Percentiles rank a stretch among this genome's conserved stretches.
These are phyloP conservation scores for Linum lewisii DNA, from an alignment of 345 rosid genomes.

Conservation along the genomic window DNA sequence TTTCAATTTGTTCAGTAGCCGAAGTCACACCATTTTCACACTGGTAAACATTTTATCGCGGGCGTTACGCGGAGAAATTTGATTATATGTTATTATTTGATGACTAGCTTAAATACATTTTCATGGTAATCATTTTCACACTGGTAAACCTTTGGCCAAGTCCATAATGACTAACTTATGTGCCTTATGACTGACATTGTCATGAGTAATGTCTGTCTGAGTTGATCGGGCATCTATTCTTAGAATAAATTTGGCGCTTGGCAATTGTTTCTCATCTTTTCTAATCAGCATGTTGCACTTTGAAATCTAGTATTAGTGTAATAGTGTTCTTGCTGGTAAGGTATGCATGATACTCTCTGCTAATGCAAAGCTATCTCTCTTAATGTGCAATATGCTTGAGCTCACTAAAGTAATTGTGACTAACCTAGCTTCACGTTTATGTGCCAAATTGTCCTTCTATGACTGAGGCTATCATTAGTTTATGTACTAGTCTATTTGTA, in stretches of 20 bases:
- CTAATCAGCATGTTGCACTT: neutral
- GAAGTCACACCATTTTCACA: conserved; percentile 98
- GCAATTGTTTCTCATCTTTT: neutral
- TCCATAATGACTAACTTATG: neutral
- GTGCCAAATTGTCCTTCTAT: neutral
- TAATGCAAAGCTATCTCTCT: neutral
- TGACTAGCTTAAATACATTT: no score
- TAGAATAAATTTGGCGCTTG: neutral
- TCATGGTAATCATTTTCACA: no score
- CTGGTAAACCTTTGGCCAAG: neutral
- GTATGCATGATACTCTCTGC: neutral
- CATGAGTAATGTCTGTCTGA: neutral
- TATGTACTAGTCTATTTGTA: no score
- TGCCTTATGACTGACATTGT: neutral
- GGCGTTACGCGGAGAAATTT: neutral
- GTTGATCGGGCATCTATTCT: neutral
- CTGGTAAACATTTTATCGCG: conserved; percentile 41
- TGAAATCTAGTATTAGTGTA: neutral
- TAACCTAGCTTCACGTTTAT: neutral
- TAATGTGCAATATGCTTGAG: neutral
- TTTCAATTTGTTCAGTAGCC: conserved; percentile 90
- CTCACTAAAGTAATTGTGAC: neutral
- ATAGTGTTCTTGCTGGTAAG: neutral
- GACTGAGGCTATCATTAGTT: no score
- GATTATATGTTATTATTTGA: neutral